Base-by-base conservation (phyloP, 345 rosid genomes). In the Populus nigra region DNA sequence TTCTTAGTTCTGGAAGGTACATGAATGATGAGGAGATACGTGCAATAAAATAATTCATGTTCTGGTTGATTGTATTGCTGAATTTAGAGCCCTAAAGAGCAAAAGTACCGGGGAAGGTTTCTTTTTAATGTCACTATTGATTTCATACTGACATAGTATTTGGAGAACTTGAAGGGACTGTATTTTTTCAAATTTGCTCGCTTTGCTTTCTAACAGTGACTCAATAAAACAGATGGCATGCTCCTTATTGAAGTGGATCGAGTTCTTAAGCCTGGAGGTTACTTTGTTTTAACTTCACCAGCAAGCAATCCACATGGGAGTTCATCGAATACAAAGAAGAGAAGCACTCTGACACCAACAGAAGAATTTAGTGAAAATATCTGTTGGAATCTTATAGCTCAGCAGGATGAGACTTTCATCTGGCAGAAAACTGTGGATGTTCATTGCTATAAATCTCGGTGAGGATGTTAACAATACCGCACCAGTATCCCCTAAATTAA, bases 231-330 rank as follows among this genome's bases (percentile, higher is more conserved):
- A 96, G 99, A 92, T 84, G 99, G 97, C 53, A 83, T 89, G 82
- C 82, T 96, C 76, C 97, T 96, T 68, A 78, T 96, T 75, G 99
- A 96, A 91, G 90, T 90, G 78, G 98, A 96, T 83, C 97, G 99
- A 63, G 83, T 94, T 59, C 90, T 96, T 61, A 94, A 85, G 88
- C 99, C 99, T 12, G 98, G 99, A 62, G 99, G 98, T 49, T 96
- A 91, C 81, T 94, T 96, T 87, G 97, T 90, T 79, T 88, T 92
- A 79, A 94, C 98, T 69, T 89, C 94, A 49, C 95, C 95, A 8
- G 76, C 89, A 27, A 90, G 83, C 79, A 91, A 86, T 81, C 85
- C 90, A 63, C 88, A 81, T 15, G 93, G 93, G 77, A 84, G 83
- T 73, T 86, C 84, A 53, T 65, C 74, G 3, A 85, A 76, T 55